Evolutionary conservation across 495 filamentous ascomycete species (phyloP), one percentile per base, ranked within the genome.

Genomic region (Bombardia bombarda): DNA sequence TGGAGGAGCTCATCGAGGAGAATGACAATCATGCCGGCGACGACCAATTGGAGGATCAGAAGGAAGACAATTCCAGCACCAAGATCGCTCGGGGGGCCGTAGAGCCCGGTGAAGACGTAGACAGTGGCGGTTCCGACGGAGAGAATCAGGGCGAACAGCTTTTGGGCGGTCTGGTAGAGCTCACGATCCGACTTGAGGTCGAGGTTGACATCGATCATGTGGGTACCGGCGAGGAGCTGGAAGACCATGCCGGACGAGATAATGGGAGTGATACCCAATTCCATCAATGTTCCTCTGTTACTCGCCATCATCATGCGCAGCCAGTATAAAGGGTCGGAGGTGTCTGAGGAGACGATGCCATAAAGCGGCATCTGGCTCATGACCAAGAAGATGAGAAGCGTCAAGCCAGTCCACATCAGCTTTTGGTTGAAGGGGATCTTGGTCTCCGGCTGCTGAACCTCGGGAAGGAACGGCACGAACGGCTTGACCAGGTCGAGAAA

Each of bases 241-340:
- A 99, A 99, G 55, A 99, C 87, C 93, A 97, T 99, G 69, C 93
- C 93, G 24, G 93, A 97, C 46, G 92, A 95, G 69, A 99, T 96
- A 66, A 99, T 97, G 42, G 93, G 93, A 23, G 90, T 93, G 59
- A 96, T 99, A 72, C 93, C 93, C 74, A 99, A 65, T 58, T 99
- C 93, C 93, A 99, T 99, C 63, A 99, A 62, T 23, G 93, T 99
- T 62, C 93, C 93, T 57, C 93, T 79, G 65, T 99, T 99, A 85
- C 86, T 93, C 58, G 93, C 93, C 75, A 97, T 71, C 89, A 98
- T 95, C 90, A 97, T 97, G 62, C 93, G 83, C 56, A 99, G 78
- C 93, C 93, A 99, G 82, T 97, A 99, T 59, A 99, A 73, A 49
- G 93, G 93, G 73, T 99, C 93, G 32, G 87, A 93, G 41, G 83